Percentiles rank a stretch among this genome's conserved stretches.
Evolutionary conservation across 1,139 yeast species (phyloP).

Genomic region (Candida sanyaensis): DNA sequence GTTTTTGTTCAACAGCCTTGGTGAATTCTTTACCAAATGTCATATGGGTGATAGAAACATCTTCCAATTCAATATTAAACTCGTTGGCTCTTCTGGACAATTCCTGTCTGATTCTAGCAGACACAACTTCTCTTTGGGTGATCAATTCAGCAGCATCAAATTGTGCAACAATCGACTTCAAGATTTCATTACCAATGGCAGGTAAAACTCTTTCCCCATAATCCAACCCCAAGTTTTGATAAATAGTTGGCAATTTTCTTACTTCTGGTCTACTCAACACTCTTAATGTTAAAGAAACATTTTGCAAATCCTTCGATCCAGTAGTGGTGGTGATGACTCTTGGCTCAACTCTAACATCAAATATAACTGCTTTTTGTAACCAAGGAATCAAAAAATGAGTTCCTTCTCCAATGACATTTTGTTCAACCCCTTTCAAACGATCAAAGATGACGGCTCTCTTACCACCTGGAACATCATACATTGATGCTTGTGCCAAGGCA

Average conservation of each 20-base stretch:
- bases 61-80: conserved; percentile 90
- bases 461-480: conserved; percentile 96
- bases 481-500: conserved; percentile 67
- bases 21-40: conserved; percentile 97
- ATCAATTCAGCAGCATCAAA: conserved; percentile 98
- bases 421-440: conserved; percentile 86
- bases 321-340: conserved; percentile 93
- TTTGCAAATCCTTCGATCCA: conserved; percentile 96
- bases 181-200: conserved; percentile 94
- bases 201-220: conserved; percentile 97
- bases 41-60: conserved; percentile 97
- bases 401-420: conserved; percentile 89
- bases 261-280: conserved; percentile 96
- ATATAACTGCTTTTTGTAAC: conserved; percentile 88
- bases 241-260: conserved; percentile 73
- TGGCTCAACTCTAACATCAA: conserved; percentile 90
- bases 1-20: conserved; percentile 97
- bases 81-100: conserved; percentile 82
- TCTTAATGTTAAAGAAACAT: conserved; percentile 89
- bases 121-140: conserved; percentile 95
- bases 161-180: conserved; percentile 95
- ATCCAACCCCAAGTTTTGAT: conserved; percentile 89
- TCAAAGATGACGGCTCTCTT: conserved; percentile 95
- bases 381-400: conserved; percentile 95
- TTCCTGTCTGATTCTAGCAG: conserved; percentile 87